Percentiles rank a stretch among this genome's conserved stretches.
These are phyloP conservation scores for Viridothelium virens DNA, from an alignment of 495 filamentous ascomycete genomes.

Conservation along the genomic window DNA sequence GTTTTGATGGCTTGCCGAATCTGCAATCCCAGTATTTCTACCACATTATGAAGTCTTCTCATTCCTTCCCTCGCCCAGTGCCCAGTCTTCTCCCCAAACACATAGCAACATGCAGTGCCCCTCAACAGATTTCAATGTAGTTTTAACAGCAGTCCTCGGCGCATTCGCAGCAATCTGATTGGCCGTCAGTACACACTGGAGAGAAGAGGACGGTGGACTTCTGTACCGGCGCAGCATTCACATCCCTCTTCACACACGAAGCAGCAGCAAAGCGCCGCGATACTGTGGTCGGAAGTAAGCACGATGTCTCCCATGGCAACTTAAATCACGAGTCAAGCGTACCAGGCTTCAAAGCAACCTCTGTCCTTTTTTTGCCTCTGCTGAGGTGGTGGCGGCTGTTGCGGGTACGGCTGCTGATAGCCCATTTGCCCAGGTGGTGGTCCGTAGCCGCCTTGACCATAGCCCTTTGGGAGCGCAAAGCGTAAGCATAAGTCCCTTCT, in stretches of 20 bases:
- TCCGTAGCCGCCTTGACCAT: background rate
- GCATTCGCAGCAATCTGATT: slow-evolving; percentile 31
- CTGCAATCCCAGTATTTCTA: background rate
- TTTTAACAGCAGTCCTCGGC: slow-evolving; percentile 29
- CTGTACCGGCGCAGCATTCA: slow-evolving; percentile 57
- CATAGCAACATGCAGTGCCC: background rate
- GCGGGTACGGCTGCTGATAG: background rate
- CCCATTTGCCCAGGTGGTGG: background rate
- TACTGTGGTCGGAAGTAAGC: slow-evolving; percentile 27
- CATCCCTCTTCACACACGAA: slow-evolving; percentile 72
- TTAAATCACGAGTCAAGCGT: background rate
- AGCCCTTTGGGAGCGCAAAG: too few relatives aligned
- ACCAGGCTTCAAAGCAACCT: slow-evolving; percentile 3
- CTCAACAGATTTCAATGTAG: background rate
- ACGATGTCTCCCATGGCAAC: too few relatives aligned
- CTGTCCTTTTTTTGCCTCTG: slow-evolving; percentile 2
- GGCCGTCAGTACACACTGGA: background rate
- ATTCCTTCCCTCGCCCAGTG: background rate
- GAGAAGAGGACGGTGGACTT: background rate
- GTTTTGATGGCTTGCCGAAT: background rate
- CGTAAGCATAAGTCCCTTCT: too few relatives aligned
- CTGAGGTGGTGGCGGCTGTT: background rate
- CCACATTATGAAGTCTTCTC: background rate
- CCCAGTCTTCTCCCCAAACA: background rate
- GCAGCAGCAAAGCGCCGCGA: slow-evolving; percentile 68